These are phyloP conservation scores for Pelargonium exstipulatum DNA, from an alignment of 441 rosid genomes.

Conservation along the genomic window DNA sequence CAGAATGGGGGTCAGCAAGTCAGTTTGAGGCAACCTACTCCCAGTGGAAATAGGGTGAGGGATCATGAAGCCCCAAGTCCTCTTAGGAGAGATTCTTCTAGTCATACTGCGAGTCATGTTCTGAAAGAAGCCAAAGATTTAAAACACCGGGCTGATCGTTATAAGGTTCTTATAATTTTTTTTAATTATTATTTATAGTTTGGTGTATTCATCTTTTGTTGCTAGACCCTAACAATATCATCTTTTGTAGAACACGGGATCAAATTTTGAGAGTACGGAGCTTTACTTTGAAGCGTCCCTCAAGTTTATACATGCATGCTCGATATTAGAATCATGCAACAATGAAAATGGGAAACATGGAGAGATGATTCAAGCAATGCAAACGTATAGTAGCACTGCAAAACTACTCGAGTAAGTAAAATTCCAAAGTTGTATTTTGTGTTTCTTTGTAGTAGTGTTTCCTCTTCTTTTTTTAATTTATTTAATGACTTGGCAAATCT, in stretches of 20 bases:
- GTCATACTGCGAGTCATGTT: conserved; percentile 65
- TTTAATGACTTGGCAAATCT: too few species aligned
- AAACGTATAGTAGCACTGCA: conserved; percentile 77
- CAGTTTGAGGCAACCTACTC: conserved; percentile 39
- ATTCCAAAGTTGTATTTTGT: background rate
- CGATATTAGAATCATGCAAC: conserved; percentile 62
- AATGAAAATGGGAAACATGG: conserved; percentile 59
- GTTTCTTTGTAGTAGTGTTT: background rate
- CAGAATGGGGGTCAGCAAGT: conserved; percentile 40
- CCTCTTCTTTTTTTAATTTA: background rate
- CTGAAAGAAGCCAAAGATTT: conserved; percentile 90
- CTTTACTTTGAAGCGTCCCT: conserved; percentile 90
- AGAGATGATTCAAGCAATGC: conserved; percentile 58
- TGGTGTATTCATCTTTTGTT: conserved; percentile 12
- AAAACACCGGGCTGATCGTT: conserved; percentile 91
- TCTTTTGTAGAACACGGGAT: conserved; percentile 46
- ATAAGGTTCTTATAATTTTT: conserved; percentile 49
- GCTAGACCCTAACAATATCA: conserved; percentile 19
- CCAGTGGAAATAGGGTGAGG: conserved; percentile 48
- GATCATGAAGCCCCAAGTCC: conserved; percentile 62
- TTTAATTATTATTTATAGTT: conserved; percentile 14
- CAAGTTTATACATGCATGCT: conserved; percentile 88
- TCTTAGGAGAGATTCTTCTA: conserved; percentile 58
- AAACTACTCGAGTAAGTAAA: conserved; percentile 91
- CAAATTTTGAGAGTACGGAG: conserved; percentile 49